Conservation (phyloP, 2,329 filamentous ascomycete species). For the Paraphaeosphaeria minitans region DNA sequence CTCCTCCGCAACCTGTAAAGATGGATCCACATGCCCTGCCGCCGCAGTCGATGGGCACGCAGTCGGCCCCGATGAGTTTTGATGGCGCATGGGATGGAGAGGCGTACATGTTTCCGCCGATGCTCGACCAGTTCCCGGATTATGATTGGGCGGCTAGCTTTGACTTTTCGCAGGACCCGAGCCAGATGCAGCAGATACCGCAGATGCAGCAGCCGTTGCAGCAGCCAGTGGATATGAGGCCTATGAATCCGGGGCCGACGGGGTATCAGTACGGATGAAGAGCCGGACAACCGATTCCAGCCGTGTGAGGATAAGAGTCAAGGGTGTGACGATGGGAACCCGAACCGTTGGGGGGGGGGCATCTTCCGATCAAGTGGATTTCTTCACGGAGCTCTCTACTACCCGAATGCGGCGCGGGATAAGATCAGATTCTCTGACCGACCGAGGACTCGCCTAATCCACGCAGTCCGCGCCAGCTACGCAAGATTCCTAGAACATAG, state of each 20-base stretch:
- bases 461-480: too few relatives aligned
- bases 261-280: slow-evolving; percentile 32
- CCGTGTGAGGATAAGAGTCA: background rate
- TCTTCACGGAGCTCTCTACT: background rate
- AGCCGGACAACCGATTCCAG: background rate
- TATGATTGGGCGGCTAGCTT: slow-evolving; percentile 47
- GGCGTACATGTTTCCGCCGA: slow-evolving; percentile 36
- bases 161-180: slow-evolving; percentile 37
- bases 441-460: too few relatives aligned
- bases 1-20: slow-evolving; percentile 25
- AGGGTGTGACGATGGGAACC: background rate
- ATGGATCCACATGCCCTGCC: slow-evolving; percentile 32
- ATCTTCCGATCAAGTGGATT: background rate
- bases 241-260: slow-evolving; percentile 22
- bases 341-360: background rate
- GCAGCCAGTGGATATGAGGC: slow-evolving; percentile 4
- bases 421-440: background rate
- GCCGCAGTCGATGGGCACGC: slow-evolving; percentile 26
- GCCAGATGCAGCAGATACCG: slow-evolving; percentile 31
- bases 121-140: slow-evolving; percentile 45
- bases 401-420: background rate
- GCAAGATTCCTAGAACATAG: background rate
- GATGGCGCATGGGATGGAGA: slow-evolving; percentile 32
- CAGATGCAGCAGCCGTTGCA: slow-evolving; percentile 14
- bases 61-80: slow-evolving; percentile 31